Evolutionary conservation across 768 basidiomycete genomes (phyloP), one percentile per base, ranked within the genome.

Genomic region (Lactarius sanguifluus): DNA sequence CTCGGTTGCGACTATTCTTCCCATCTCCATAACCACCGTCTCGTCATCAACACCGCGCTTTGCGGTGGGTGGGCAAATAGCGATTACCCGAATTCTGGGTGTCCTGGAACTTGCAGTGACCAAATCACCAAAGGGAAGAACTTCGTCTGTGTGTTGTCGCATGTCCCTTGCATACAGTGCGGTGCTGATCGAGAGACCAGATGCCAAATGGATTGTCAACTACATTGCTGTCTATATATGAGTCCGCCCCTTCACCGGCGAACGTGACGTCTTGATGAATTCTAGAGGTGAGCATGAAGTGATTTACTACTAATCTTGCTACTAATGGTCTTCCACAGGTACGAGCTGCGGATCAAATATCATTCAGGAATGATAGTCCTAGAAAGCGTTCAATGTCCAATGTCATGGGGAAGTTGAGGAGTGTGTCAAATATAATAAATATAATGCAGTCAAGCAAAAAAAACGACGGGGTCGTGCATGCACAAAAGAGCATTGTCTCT

Each of bases 21-120:
- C 9, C 45, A 69, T 16, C 50, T 67, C 15, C 5, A 28, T 13
- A 38, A 57, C 34, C 68, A 69, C 3, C 32, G 16, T 3, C 58
- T 69, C 13, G 34, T 64, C 10, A 23, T 69, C 32, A 56, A 69
- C 65, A 67, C 36, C 13, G 34, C 61, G 41, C 54, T 69, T 23
- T 36, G 65, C 54, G 69, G 66, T 28, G 61, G 41, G 61, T 69
- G 61, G 61, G 59, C 69, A 7, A 30, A n/a, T 30, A 23, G 43
- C 36, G 57, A 23, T 54, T 68, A 64, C 47, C 25, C 47, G 3
- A 12, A 6, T 20, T 59, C 62, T 38, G 59, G 60, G 47, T 69
- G 69, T 43, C 65, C 61, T 16, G 52, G 50, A 23, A 61, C 65
- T 32, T 60, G 56, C 59, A 20, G 25, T 5, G 16, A 67, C 0